Evolutionary conservation across 768 basidiomycete species (phyloP).

Genomic region (Austroboletus eburneus): DNA sequence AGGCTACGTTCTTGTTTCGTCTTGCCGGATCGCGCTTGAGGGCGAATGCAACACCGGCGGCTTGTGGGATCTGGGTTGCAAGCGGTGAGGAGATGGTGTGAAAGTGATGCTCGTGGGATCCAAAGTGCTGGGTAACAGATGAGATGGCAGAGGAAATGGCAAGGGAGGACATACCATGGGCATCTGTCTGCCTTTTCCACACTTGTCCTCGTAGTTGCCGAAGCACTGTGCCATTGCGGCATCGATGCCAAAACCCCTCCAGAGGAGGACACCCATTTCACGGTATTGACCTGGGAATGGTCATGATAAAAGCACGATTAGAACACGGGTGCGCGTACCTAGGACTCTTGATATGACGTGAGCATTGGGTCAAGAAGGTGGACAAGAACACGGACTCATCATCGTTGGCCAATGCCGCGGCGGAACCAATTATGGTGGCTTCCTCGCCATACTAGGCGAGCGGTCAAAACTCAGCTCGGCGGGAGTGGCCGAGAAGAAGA

Average conservation of each 20-base stretch:
- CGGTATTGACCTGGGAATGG: slow-evolving; percentile 74
- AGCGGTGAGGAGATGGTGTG: slow-evolving; percentile 93
- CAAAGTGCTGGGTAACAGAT: slow-evolving; percentile 64
- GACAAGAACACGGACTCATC: slow-evolving; percentile 66
- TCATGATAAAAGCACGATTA: neutral
- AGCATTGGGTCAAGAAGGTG: slow-evolving; percentile 1
- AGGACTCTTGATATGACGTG: slow-evolving; percentile 53
- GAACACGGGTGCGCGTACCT: slow-evolving; percentile 53
- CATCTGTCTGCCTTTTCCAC: slow-evolving; percentile 89
- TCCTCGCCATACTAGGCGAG: slow-evolving; percentile 76
- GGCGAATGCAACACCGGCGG: slow-evolving; percentile 89
- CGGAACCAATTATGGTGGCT: slow-evolving; percentile 84
- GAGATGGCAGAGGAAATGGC: neutral
- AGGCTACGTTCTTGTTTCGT: slow-evolving; percentile 69
- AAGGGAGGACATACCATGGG: slow-evolving; percentile 60
- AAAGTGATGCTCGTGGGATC: slow-evolving; percentile 79
- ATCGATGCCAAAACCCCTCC: slow-evolving; percentile 79
- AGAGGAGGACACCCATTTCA: slow-evolving; percentile 86
- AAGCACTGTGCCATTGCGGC: slow-evolving; percentile 91
- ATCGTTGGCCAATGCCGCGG: slow-evolving; percentile 74
- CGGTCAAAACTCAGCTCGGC: no score
- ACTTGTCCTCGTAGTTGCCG: slow-evolving; percentile 75
- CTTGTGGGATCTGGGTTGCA: slow-evolving; percentile 93
- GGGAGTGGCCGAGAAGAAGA: slow-evolving; percentile 4
- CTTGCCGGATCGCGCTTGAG: slow-evolving; percentile 72